Conservation (phyloP, 192 early-diverging fungal species). For the Umbelopsis sp. region DNA sequence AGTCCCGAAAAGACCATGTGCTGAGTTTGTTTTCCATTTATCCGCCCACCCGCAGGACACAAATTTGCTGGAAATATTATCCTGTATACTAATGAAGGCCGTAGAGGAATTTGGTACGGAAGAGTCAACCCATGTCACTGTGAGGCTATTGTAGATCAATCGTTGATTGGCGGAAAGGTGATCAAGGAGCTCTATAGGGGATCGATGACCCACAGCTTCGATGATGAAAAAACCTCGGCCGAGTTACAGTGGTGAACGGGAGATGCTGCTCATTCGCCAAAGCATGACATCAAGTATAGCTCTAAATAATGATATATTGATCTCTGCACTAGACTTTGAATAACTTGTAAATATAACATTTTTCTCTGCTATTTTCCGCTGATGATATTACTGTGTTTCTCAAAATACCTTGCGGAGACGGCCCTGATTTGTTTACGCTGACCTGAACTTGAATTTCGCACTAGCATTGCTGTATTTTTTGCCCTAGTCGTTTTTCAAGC, state of each 20-base stretch:
- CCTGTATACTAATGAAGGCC: constrained; percentile 46
- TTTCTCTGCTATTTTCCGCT: too few species aligned
- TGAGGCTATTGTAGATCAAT: constrained; percentile 52
- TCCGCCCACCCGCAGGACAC: constrained; percentile 42
- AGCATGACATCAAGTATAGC: not conserved
- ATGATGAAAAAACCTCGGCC: constrained; percentile 14
- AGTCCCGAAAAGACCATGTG: not conserved
- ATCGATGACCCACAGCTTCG: constrained; percentile 54
- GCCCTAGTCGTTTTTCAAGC: too few species aligned
- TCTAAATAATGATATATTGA: too few species aligned
- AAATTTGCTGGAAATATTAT: constrained; percentile 66
- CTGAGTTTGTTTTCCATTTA: not conserved
- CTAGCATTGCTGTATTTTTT: too few species aligned
- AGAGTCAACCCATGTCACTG: constrained; percentile 55
- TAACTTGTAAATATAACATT: too few species aligned
- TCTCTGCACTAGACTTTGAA: not conserved
- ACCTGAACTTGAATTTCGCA: too few species aligned
- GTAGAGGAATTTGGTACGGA: constrained; percentile 61
- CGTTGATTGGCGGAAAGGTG: constrained; percentile 48
- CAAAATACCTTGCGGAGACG: too few species aligned
- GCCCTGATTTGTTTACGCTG: too few species aligned
- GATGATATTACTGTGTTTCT: too few species aligned
- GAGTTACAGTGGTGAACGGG: constrained; percentile 26
- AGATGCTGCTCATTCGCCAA: too few species aligned
- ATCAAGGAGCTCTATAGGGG: constrained; percentile 58